Evolutionary conservation across 164 flowering plant species (phyloP), one percentile per base, ranked within the genome.

Genomic region (Liriodendron chinense): DNA sequence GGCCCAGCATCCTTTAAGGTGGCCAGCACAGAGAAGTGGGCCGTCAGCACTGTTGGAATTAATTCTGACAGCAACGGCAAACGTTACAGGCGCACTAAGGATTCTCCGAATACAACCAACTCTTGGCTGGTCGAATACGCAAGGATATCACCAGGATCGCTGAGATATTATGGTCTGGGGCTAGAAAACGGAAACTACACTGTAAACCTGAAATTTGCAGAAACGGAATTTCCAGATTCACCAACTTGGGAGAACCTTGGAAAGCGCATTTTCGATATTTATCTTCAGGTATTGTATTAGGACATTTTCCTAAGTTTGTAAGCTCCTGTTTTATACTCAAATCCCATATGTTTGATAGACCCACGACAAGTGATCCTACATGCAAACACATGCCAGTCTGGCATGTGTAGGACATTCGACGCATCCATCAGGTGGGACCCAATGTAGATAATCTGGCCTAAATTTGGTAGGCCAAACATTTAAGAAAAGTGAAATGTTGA

Each of bases 151-250:
- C 87, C 93, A 66, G 89, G 90, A 64, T 91, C 97, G 12, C 80
- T 93, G 49, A 84, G 95, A 79, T 94, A 92, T 80, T 90, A 89
- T 80, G 96, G 95, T 7, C 75, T 94, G 43, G 97, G 98, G 53
- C 94, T 93, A 64, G 83, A 93, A 76, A 93, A 94, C 78, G 98
- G 97, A 7, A 80, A 78, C 72, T 93, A 94, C 85, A 89, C 75
- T 34, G 85, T 94, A 18, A 83, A 26, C 50, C 85, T 94, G 61
- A 90, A 85, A 74, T 94, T 94, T 82, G 90, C 93, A 0, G 98
- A 94, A 76, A 78, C 68, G 26, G 79, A 43, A 34, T 77, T 85
- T 64, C 34, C 26, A 22, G 65, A 77, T 68, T 6, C 87, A 26
- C 77, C 14, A 3, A 74, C 86, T 47, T 91, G 94, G 97, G 23